These are phyloP conservation scores for Diaporthe eres DNA, from an alignment of 2,329 filamentous ascomycete species.

Conservation along the genomic window DNA sequence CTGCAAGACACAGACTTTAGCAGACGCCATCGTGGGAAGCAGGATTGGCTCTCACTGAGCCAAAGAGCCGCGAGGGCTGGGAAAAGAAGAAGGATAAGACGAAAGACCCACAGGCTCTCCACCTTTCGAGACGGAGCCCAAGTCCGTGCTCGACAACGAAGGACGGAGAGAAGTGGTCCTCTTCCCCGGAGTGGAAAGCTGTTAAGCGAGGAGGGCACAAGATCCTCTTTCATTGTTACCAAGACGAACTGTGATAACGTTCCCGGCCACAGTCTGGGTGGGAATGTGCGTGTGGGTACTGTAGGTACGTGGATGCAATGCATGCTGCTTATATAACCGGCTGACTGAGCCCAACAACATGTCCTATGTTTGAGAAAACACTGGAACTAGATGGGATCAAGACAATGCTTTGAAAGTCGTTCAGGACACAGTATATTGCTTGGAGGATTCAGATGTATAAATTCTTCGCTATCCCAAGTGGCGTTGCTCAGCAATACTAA, in stretches of 20 bases:
- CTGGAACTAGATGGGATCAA: too few relatives aligned
- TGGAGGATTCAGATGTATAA: too few relatives aligned
- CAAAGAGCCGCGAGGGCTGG: conserved; percentile 19
- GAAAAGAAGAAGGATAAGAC: background rate
- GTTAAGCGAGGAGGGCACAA: background rate
- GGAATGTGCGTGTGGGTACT: too few relatives aligned
- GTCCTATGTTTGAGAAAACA: too few relatives aligned
- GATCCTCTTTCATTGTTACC: background rate
- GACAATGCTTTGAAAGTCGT: too few relatives aligned
- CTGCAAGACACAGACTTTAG: background rate
- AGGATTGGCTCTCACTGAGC: conserved; percentile 10
- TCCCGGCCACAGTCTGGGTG: background rate
- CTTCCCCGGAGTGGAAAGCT: background rate
- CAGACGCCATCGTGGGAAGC: conserved; percentile 32
- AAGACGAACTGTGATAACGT: background rate
- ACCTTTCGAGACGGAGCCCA: background rate
- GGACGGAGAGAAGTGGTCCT: background rate
- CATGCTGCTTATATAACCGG: too few relatives aligned
- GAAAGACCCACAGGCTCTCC: background rate
- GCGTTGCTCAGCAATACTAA: too few relatives aligned
- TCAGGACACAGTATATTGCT: too few relatives aligned
- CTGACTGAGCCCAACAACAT: too few relatives aligned
- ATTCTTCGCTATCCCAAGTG: too few relatives aligned
- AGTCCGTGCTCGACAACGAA: background rate
- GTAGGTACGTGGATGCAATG: too few relatives aligned